Conservation (phyloP, 2,329 filamentous ascomycete genomes). For the Phaeoacremonium minimum region DNA sequence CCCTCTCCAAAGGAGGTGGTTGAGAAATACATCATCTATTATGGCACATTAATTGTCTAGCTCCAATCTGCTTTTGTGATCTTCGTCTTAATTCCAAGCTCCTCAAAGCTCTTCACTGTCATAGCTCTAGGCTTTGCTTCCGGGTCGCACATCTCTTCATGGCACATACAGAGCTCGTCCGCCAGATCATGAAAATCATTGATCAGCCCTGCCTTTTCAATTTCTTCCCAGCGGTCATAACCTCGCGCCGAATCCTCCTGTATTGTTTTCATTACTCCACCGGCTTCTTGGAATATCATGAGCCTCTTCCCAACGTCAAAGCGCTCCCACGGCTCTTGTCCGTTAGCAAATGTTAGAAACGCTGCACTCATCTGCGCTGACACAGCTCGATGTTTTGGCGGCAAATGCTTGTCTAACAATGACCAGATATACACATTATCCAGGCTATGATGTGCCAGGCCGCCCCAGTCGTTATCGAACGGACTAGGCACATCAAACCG, state of each 20-base stretch:
- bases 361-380: constrained; percentile 4
- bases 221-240: constrained; percentile 1
- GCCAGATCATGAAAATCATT: constrained; percentile 2
- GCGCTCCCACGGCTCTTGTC: constrained; percentile 5
- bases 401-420: constrained; percentile 7
- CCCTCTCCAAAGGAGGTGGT: no score
- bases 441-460: constrained; percentile 12
- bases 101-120: background rate
- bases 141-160: constrained; percentile 23
- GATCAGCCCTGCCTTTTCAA: constrained; percentile 1
- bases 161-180: constrained; percentile 8
- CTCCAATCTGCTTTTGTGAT: background rate
- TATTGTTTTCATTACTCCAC: background rate
- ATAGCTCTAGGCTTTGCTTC: background rate
- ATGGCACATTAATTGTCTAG: no score
- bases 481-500: constrained; percentile 16
- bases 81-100: background rate
- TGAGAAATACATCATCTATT: no score
- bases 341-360: constrained; percentile 9
- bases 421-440: constrained; percentile 15
- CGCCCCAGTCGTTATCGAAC: constrained; percentile 14
- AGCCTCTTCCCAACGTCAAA: background rate
- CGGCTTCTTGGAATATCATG: constrained; percentile 6
- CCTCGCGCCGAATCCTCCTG: background rate
- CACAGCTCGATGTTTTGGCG: constrained; percentile 3